Conservation (phyloP, 176 grass and related monocot species). For the Lolium multiflorum region DNA sequence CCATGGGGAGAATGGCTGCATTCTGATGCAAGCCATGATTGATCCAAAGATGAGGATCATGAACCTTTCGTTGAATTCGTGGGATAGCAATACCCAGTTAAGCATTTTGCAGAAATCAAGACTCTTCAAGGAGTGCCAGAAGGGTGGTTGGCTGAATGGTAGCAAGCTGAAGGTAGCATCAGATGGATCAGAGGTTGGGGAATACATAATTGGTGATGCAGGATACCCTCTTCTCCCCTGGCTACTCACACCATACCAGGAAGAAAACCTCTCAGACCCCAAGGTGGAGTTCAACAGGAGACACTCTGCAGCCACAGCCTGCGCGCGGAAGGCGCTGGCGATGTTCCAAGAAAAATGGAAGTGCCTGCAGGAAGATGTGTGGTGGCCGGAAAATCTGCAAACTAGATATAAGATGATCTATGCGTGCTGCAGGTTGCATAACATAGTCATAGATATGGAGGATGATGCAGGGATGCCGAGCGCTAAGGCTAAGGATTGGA, state of each 20-base stretch:
- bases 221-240: background rate
- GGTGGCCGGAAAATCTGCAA: accelerated
- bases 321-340: background rate
- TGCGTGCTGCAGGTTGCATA: background rate
- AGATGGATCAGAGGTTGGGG: background rate
- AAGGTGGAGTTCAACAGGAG: background rate
- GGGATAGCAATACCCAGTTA: background rate
- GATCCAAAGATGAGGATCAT: background rate
- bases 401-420: background rate
- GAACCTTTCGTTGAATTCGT: background rate
- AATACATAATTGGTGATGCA: background rate
- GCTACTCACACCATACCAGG: background rate
- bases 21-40: background rate
- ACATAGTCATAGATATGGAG: background rate
- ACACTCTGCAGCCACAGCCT: background rate
- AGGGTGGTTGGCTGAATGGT: background rate
- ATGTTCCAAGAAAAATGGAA: background rate
- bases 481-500: background rate
- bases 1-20: no score
- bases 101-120: background rate
- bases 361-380: background rate
- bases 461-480: background rate
- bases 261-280: background rate
- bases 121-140: background rate
- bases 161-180: slow-evolving; percentile 3